Conservation (phyloP, 2,329 filamentous ascomycete genomes). For the Diplodia sapinea region DNA sequence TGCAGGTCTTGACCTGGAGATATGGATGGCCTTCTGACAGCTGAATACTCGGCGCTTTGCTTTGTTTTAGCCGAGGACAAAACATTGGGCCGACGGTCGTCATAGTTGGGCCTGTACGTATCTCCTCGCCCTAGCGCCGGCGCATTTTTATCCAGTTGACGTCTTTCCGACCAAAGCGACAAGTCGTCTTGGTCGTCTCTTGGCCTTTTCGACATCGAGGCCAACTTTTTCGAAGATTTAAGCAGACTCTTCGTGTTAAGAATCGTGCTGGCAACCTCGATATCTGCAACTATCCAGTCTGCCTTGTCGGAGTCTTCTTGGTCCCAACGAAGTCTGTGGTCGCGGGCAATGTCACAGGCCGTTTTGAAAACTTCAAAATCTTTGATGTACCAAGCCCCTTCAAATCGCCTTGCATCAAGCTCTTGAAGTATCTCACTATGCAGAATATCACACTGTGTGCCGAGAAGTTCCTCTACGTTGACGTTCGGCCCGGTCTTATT, state of each 20-base stretch:
- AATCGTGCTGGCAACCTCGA: not conserved
- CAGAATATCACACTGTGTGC: conserved; percentile 3
- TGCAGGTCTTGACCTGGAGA: conserved; percentile 1
- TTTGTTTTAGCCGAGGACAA: not conserved
- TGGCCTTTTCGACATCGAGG: conserved; percentile 16
- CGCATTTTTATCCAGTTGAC: conserved; percentile 4
- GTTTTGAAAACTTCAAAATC: conserved; percentile 2
- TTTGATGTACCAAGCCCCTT: conserved; percentile 3
- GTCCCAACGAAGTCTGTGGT: not conserved
- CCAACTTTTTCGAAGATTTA: not conserved
- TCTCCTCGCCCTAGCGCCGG: not conserved
- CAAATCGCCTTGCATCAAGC: not conserved
- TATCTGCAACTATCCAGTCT: conserved; percentile 6
- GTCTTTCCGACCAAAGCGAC: not conserved
- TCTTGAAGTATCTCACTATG: conserved; percentile 17
- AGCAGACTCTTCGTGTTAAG: not conserved
- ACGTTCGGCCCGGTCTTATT: not conserved
- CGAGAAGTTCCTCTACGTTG: not conserved
- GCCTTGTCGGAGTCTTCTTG: not conserved
- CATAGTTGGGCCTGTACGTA: conserved; percentile 21
- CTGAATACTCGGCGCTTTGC: not conserved
- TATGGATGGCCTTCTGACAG: not conserved
- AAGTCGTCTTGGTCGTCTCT: not conserved
- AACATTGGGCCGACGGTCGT: not conserved
- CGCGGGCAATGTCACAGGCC: not conserved